Base-by-base conservation (phyloP, 495 filamentous ascomycete species). In the Cercophora scortea region DNA sequence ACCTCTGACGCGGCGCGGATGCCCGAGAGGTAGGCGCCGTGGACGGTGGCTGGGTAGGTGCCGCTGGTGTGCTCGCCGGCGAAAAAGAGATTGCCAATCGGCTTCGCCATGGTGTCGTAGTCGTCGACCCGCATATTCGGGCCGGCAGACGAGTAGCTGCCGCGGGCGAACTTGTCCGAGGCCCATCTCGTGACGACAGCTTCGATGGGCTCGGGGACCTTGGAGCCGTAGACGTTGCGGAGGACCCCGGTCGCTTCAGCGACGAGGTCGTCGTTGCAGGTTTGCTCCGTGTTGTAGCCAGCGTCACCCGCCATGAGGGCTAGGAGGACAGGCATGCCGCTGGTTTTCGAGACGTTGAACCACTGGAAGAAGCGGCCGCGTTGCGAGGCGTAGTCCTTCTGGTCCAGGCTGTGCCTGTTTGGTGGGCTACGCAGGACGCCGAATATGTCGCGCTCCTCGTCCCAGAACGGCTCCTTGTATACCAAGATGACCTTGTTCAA, bases 271-370 rank as follows among this genome's bases (percentile, higher is more conserved):
- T 82, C 79, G 61, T 95, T 87, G 45, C 79, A 74, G 9, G 79
- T 85, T 42, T 70, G 72, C 68, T 99, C 93, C 1, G 89, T 87
- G 55, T 95, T 82, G 54, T 86, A 83, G 32, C 91, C 94, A n/a
- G 93, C 87, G 60, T 97, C 87, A 16, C 93, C 93, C 41, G 91
- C 90, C 94, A 99, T 96, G 34, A 99, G 79, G 15, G 90, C 94
- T 42, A 96, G 79, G 15, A 98, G 72, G 5, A 88, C 86, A 4
- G 93, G 93, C 34, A 90, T 75, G 6, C 93, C 93, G 45, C 87
- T 89, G 3, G 88, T 94, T 53, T 89, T 87, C 52, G 89, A 83
- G 52, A 89, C 87, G 62, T 99, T 97, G 82, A 95, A 97, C 79
- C 95, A 96, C 58, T 97, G 80, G 61, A 96, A 99, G 72, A 93